A percentile compares a stretch with the other conserved stretches of the same genome.
These are phyloP conservation scores for Cercospora sp. DNA, from an alignment of 2,329 filamentous ascomycete species.

Conservation along the genomic window DNA sequence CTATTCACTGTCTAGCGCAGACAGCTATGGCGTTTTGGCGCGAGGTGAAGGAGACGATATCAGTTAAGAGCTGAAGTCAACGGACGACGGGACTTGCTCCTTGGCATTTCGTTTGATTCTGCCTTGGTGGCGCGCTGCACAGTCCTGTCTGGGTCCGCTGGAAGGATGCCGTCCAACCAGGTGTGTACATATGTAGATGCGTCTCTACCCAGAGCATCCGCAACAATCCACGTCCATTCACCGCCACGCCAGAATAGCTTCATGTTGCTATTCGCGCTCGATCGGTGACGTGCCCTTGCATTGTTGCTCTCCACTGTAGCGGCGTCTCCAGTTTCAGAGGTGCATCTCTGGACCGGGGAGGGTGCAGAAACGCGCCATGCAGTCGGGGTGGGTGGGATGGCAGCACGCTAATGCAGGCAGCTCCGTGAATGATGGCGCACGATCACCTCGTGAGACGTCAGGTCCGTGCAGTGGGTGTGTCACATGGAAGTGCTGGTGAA, in stretches of 20 bases:
- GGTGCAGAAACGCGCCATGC: neutral
- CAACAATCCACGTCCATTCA: neutral
- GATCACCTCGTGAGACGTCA: conserved; percentile 3
- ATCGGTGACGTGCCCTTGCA: conserved; percentile 14
- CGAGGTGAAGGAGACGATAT: neutral
- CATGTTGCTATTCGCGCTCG: neutral
- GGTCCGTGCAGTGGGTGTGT: neutral
- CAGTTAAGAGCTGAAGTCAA: neutral
- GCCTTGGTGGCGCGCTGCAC: neutral
- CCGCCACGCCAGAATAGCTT: neutral
- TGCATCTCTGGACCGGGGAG: conserved; percentile 1
- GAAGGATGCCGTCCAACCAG: conserved; percentile 3
- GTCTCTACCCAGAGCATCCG: neutral
- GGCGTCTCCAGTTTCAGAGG: conserved; percentile 6
- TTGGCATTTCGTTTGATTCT: neutral
- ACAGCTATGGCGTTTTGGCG: neutral
- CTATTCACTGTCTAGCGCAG: neutral
- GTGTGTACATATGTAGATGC: neutral
- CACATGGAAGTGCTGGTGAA: conserved; percentile 12
- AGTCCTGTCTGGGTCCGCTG: neutral
- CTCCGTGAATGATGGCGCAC: conserved; percentile 2
- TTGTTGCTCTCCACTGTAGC: neutral
- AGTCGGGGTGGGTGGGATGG: conserved; percentile 1
- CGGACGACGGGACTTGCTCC: neutral
- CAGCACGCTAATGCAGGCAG: conserved; percentile 3